A percentile compares a stretch with the other conserved stretches of the same genome.
Conservation (phyloP, 2,329 filamentous ascomycete genomes). For the Shiraia sp. region DNA sequence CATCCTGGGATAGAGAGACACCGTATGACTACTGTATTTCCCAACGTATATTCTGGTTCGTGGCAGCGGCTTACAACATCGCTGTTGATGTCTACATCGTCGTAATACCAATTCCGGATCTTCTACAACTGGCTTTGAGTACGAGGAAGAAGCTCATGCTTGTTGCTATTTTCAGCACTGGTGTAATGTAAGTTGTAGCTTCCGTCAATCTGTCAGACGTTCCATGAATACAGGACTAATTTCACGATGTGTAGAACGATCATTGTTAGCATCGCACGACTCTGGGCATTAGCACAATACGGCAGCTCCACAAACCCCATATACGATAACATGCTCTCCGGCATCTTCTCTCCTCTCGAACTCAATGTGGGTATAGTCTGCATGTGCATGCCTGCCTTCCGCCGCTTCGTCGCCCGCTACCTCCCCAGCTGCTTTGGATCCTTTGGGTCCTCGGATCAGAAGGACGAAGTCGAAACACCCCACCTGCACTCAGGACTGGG, state of each 20-base stretch:
- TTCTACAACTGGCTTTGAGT: conserved; percentile 11
- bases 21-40: conserved; percentile 13
- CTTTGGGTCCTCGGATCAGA: background rate
- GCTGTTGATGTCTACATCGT: conserved; percentile 11
- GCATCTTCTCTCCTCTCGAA: conserved; percentile 20
- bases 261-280: conserved; percentile 46
- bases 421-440: conserved; percentile 33
- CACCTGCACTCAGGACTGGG: background rate
- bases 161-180: conserved; percentile 11
- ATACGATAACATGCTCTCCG: conserved; percentile 32
- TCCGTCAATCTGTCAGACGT: too few relatives aligned
- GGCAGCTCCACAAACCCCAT: conserved; percentile 44
- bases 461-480: conserved; percentile 1
- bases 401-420: conserved; percentile 25
- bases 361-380: conserved; percentile 22
- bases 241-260: conserved; percentile 32
- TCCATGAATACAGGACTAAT: too few relatives aligned
- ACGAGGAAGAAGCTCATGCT: conserved; percentile 11
- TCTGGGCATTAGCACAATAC: conserved; percentile 47
- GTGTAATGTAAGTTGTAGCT: conserved; percentile 14
- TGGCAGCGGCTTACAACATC: conserved; percentile 12
- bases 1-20: conserved; percentile 11
- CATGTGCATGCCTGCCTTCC: conserved; percentile 20
- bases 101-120: conserved; percentile 11
- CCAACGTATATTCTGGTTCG: conserved; percentile 10